Base-by-base conservation (phyloP, 257 asterid species). In the Catharanthus roseus region DNA sequence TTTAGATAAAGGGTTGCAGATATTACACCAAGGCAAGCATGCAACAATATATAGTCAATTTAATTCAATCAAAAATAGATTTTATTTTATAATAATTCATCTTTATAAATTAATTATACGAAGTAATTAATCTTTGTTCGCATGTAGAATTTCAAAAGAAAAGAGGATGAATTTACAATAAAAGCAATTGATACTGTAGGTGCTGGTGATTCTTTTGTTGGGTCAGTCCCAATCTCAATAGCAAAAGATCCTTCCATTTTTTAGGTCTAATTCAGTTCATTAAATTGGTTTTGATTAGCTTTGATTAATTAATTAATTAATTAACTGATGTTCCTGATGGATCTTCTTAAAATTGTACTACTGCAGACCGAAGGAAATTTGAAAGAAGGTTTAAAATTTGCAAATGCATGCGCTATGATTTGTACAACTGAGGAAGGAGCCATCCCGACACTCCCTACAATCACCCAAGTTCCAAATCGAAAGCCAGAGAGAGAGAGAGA, bases 181-280 rank as follows among this genome's bases (percentile, higher is more conserved):
- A 84, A 79, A 69, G 50, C 88, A 23, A 31, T 84, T 0, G 88
- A 84, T 76, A 84, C 88, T 54, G 82, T 86, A 6, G 88, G 88
- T 2, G 88, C 88, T 0, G 88, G 88, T 9, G 88, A 84, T 39
- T 65, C 88, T 29, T 84, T 84, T 63, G 88, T 84, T 8, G 88
- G 88, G 8, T 53, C 88, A 13, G 75, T 84, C 45, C 72, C 82
- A 26, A 75, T 73, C 47, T 77, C 83, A n/a, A 51, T 84, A 8
- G 81, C 79, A 31, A 74, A 77, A 57, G 72, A 79, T 49, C 77
- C 80, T 15, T 66, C 81, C 3, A 67, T 82, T 49, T 55, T 79
- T 39, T 75, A 78, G 81, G 87, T 75, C 24, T n/a, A n/a, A n/a
- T n/a, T n/a, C n/a, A n/a, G n/a, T n/a, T n/a, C n/a, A n/a, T n/a